A percentile compares a stretch with the other conserved stretches of the same genome.
Evolutionary conservation across 2,329 filamentous ascomycete genomes (phyloP).

Genomic region (Xylaria sp.): DNA sequence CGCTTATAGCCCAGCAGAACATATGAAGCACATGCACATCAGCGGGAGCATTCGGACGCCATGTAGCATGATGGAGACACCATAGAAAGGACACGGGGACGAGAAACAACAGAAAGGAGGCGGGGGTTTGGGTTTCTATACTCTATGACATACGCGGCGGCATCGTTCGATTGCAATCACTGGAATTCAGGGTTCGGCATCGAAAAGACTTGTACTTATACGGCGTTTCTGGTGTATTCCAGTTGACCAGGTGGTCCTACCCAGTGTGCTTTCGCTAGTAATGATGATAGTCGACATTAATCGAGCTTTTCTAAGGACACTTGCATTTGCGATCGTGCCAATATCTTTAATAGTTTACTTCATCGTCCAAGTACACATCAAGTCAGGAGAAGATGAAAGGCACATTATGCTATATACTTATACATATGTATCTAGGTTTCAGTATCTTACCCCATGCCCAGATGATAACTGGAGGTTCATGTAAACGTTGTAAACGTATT

Average conservation of each 20-base stretch:
- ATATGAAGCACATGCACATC: conserved; percentile 4
- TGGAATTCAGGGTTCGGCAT: conserved; percentile 11
- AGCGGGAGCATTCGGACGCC: not conserved
- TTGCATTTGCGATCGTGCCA: not conserved
- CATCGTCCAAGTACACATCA: no score
- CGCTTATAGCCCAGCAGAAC: not conserved
- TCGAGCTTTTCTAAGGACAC: not conserved
- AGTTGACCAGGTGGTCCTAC: not conserved
- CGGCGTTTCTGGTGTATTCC: conserved; percentile 4
- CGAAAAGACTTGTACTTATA: conserved; percentile 18
- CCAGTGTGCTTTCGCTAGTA: not conserved
- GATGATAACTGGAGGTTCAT: no score
- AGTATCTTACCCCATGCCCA: no score
- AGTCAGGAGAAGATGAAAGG: no score
- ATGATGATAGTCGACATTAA: not conserved
- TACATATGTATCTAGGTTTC: no score
- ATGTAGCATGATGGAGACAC: not conserved
- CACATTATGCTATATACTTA: no score
- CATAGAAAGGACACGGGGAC: not conserved
- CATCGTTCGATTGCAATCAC: conserved; percentile 1
- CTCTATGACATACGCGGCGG: conserved; percentile 6
- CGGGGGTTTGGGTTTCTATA: conserved; percentile 7
- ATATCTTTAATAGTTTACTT: no score
- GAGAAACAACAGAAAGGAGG: conserved; percentile 3
- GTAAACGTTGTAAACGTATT: no score